Conservation (phyloP, 2,329 filamentous ascomycete species). For the Fusarium drepaniforme region DNA sequence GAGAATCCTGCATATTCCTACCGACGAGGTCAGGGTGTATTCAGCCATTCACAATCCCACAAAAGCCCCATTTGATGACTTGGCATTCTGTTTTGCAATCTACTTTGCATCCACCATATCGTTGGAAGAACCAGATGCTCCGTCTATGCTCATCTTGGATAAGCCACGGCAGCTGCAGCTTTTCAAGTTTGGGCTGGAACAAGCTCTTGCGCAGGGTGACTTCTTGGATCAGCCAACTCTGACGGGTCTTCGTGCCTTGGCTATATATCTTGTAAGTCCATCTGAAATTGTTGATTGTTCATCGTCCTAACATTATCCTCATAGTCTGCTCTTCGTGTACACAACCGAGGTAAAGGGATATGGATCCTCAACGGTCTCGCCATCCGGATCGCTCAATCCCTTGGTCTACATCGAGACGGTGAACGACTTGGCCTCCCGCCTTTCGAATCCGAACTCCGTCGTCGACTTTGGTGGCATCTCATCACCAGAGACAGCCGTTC, state of each 20-base stretch:
- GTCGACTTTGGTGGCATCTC: constrained; percentile 17
- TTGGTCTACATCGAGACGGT: background rate
- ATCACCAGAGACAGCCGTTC: constrained; percentile 9
- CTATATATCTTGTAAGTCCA: background rate
- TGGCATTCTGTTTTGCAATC: constrained; percentile 8
- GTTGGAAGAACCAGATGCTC: background rate
- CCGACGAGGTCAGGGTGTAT: constrained; percentile 7
- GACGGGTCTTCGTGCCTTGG: constrained; percentile 3
- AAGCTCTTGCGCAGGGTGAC: background rate
- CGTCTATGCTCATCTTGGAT: background rate
- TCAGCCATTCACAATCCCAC: background rate
- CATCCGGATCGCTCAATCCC: background rate
- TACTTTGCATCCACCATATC: constrained; percentile 4
- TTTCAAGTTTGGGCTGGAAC: constrained; percentile 3
- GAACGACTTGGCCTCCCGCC: background rate
- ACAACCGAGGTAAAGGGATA: constrained; percentile 1
- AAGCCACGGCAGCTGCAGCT: background rate
- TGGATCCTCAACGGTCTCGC: constrained; percentile 8
- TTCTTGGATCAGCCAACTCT: background rate
- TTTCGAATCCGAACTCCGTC: constrained; percentile 11
- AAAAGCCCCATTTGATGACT: background rate
- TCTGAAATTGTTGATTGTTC: fast-evolving
- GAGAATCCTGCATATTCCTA: constrained; percentile 1
- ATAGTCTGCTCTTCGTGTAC: constrained; percentile 2
- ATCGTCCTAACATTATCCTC: background rate